Base-by-base conservation (phyloP, 1,139 yeast genomes). In the Candida gigantensis region DNA sequence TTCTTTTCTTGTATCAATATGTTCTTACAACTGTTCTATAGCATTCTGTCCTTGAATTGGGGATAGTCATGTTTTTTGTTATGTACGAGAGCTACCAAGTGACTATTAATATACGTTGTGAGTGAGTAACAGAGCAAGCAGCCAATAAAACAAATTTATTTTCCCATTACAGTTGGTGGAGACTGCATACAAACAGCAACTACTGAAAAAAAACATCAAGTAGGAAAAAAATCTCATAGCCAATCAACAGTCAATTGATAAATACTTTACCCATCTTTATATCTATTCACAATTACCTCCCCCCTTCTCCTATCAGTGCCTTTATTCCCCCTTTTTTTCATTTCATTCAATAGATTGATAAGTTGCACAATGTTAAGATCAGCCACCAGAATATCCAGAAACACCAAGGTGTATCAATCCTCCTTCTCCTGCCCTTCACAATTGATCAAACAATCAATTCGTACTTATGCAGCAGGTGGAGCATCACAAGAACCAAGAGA, bases 281-380 rank as follows among this genome's bases (percentile, higher is more conserved):
- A n/a, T n/a, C n/a, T n/a, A n/a, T n/a, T n/a, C n/a, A n/a, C n/a
- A n/a, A n/a, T n/a, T n/a, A n/a, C n/a, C n/a, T n/a, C n/a, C n/a
- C n/a, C n/a, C n/a, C n/a, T n/a, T n/a, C n/a, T n/a, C n/a, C n/a
- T n/a, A n/a, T n/a, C n/a, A n/a, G n/a, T n/a, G n/a, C n/a, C n/a
- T n/a, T n/a, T n/a, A n/a, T n/a, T n/a, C n/a, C n/a, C n/a, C n/a
- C n/a, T n/a, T n/a, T n/a, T n/a, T n/a, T n/a, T n/a, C n/a, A n/a
- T n/a, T n/a, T n/a, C n/a, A n/a, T n/a, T n/a, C n/a, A n/a, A n/a
- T n/a, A n/a, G n/a, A n/a, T n/a, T n/a, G n/a, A n/a, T n/a, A n/a
- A n/a, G n/a, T n/a, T 18, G 7, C 6, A 31, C 16, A 13, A 43
- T 43, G 46, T 43, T 43, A 31, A 43, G 46, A 42, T 37, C 43